These are phyloP conservation scores for Mortierella antarctica DNA, from an alignment of 192 early-diverging fungal species.

Conservation along the genomic window DNA sequence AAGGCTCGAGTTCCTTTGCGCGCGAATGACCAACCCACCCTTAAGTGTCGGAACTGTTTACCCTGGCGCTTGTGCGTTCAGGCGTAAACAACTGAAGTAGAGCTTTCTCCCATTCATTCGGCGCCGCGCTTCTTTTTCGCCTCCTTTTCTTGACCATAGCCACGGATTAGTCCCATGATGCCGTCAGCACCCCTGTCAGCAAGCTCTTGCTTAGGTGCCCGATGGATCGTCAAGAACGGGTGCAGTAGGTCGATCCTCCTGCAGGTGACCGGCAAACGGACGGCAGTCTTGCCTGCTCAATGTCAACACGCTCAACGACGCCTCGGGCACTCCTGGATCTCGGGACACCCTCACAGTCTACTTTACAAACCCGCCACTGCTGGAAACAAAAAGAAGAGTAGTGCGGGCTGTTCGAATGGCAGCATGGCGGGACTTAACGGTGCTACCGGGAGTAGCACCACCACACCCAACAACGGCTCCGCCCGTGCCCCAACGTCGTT, in stretches of 20 bases:
- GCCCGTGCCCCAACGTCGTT: constrained; percentile 16
- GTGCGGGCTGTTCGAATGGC: not conserved
- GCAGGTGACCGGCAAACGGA: constrained; percentile 19
- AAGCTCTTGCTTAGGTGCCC: constrained; percentile 14
- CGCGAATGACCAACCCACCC: too few species aligned
- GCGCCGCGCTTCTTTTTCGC: too few species aligned
- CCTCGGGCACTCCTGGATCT: constrained; percentile 47
- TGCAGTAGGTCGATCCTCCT: constrained; percentile 12
- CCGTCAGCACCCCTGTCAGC: constrained; percentile 9
- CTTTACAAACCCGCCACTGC: constrained; percentile 28
- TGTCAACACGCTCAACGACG: constrained; percentile 19
- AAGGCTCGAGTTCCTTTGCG: too few species aligned
- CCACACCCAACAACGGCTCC: not conserved
- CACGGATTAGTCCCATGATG: not conserved
- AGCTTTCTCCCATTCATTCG: too few species aligned
- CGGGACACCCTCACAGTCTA: constrained; percentile 48
- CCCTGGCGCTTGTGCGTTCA: too few species aligned
- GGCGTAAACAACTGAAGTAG: too few species aligned
- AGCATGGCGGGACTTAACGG: too few species aligned
- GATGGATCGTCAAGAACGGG: constrained; percentile 4
- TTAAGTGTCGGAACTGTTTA: too few species aligned
- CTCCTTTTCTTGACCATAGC: too few species aligned
- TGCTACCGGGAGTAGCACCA: not conserved
- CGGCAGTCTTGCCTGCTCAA: not conserved
- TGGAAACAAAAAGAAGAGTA: not conserved